phyloP scores from a whole-genome alignment of 441 rosid genomes.

The Breynia disticha region DNA sequence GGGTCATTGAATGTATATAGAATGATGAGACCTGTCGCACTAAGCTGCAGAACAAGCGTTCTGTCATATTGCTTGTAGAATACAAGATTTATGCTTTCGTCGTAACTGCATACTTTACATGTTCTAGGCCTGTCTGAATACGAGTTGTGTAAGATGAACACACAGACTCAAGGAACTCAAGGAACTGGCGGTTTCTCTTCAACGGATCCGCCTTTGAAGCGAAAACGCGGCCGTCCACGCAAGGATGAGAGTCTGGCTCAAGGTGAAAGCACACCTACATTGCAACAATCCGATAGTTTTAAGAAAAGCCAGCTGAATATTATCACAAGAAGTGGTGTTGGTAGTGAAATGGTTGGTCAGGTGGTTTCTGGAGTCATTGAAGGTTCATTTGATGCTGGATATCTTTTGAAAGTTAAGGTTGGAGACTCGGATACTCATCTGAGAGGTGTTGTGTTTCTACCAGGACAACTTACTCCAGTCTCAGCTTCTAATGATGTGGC shows the following conservation, averaged over 20 bases:
- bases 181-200: slow-evolving; percentile 29
- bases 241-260: slow-evolving; percentile 36
- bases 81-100: no score
- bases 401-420: slow-evolving; percentile 54
- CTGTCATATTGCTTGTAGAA: no score
- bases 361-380: slow-evolving; percentile 57
- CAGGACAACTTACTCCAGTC: slow-evolving; percentile 38
- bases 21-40: no score
- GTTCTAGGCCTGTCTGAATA: no score
- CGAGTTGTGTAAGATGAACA: slow-evolving; percentile 32
- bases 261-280: slow-evolving; percentile 23
- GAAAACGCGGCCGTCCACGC: slow-evolving; percentile 75
- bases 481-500: slow-evolving; percentile 66
- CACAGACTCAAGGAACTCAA: slow-evolving; percentile 32
- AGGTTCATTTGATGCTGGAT: slow-evolving; percentile 67
- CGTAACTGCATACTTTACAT: no score
- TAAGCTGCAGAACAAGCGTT: no score
- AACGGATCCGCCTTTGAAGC: slow-evolving; percentile 34
- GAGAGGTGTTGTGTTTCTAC: slow-evolving; percentile 60
- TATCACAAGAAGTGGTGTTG: slow-evolving; percentile 11
- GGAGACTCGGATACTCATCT: slow-evolving; percentile 40
- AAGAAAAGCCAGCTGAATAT: slow-evolving; percentile 25
- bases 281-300: slow-evolving; percentile 21
- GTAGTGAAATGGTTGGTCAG: slow-evolving; percentile 46
- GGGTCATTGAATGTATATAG: no score